Evolutionary conservation across 148 eudicot genomes (phyloP).

Genomic region (Rhododendron molle): DNA sequence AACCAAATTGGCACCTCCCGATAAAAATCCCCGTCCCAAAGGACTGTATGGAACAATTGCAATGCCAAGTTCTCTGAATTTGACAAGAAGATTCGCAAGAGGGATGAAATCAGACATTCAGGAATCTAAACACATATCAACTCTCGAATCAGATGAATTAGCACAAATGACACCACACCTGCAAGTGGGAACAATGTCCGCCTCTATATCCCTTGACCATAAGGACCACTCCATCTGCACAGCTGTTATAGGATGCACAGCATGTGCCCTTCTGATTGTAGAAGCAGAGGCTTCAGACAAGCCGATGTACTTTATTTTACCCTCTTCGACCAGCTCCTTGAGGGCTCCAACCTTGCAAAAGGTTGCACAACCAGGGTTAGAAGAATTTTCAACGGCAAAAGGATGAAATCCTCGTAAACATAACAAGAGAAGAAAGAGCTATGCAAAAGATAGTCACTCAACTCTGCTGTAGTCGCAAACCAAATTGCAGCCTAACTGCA

Average conservation of each 20-base stretch:
- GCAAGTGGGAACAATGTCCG: conserved; percentile 9
- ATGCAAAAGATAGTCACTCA: too few species aligned
- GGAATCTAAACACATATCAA: background rate
- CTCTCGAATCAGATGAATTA: background rate
- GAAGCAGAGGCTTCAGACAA: conserved; percentile 11
- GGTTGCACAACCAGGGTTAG: background rate
- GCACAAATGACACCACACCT: conserved; percentile 2
- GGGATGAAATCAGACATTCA: background rate
- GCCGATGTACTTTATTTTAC: conserved; percentile 5
- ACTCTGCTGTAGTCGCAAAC: background rate
- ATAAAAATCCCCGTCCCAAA: conserved; percentile 7
- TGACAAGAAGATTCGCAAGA: background rate
- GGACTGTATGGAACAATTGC: conserved; percentile 10
- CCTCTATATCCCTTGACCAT: conserved; percentile 10
- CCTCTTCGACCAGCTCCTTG: conserved; percentile 9
- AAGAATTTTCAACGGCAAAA: background rate
- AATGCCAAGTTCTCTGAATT: conserved; percentile 12
- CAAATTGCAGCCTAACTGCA: background rate
- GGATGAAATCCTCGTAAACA: background rate
- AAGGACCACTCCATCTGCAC: conserved; percentile 15
- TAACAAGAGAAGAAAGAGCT: background rate
- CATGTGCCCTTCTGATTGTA: conserved; percentile 14
- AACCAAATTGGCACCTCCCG: background rate
- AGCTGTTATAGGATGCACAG: conserved; percentile 9
- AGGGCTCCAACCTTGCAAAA: conserved; percentile 4